phyloP scores from a whole-genome alignment of 257 asterid genomes.

The Primulina tabacum region DNA sequence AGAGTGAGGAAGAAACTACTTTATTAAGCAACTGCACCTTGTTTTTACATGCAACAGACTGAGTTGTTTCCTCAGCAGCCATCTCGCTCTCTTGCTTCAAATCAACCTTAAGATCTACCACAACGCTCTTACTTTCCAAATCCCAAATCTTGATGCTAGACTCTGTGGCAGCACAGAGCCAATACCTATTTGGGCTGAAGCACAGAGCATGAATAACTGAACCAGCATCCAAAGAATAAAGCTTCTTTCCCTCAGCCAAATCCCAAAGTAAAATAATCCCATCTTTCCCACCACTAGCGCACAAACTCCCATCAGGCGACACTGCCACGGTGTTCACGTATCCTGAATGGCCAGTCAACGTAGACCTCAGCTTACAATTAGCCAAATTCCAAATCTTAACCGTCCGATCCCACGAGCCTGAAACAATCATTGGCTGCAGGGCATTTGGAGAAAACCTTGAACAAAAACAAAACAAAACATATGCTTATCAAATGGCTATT shows the following conservation, averaged over 20 bases:
- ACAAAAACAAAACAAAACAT: background rate
- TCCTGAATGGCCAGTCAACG: conserved; percentile 69
- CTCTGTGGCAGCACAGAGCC: conserved; percentile 95
- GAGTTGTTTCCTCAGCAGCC: conserved; percentile 40
- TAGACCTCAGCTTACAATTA: conserved; percentile 68
- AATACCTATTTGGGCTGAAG: conserved; percentile 90
- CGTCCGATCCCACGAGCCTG: conserved; percentile 83
- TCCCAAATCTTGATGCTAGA: conserved; percentile 89
- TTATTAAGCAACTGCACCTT: conserved; percentile 39
- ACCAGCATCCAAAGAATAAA: conserved; percentile 75
- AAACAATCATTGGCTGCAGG: conserved; percentile 63
- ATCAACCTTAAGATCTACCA: conserved; percentile 74
- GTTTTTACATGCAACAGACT: conserved; percentile 42
- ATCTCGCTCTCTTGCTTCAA: conserved; percentile 66
- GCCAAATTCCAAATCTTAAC: conserved; percentile 80
- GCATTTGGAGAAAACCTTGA: conserved; percentile 57
- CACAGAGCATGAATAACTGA: conserved; percentile 73
- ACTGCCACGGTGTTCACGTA: conserved; percentile 77
- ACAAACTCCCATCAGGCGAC: conserved; percentile 78
- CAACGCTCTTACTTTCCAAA: conserved; percentile 90
- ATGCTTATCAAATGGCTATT: background rate
- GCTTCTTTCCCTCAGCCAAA: conserved; percentile 80
- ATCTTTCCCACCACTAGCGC: conserved; percentile 95
- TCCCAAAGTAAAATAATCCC: conserved; percentile 88
- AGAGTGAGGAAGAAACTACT: background rate